Base-by-base conservation (phyloP, 139 green algal genomes). In the Closterium sp. region DNA sequence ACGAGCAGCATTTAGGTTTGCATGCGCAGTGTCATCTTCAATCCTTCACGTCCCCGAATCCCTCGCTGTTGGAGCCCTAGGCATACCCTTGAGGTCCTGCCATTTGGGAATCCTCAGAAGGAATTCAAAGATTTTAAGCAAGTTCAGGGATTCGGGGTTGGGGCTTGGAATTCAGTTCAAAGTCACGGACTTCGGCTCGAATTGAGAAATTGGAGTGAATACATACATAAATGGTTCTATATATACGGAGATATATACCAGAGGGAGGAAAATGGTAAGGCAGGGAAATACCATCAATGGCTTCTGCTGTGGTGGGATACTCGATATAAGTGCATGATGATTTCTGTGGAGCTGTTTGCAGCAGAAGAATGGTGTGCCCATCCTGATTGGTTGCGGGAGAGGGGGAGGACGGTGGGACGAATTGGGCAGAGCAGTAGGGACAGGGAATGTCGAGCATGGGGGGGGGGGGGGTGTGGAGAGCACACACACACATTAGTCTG, bases 291-390 rank as follows among this genome's bases (percentile, higher is more conserved):
- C 88, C 88, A 90, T 90, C 88, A 50, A 90, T 90, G n/a, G 88
- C 88, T 86, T 90, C 88, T 85, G 88, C 62, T 38, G 88, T 90
- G 62, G 88, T 27, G 88, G 62, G 38, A 28, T 90, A 90, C n/a
- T 90, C 88, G n/a, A 90, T 30, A 90, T 86, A 90, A 86, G 88
- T 90, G n/a, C 88, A 62, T 31, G 38, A 50, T 28, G 88, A 90
- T 29, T 62, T 50, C 62, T 86, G 62, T 28, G 88, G n/a, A 29
- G 88, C 70, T 62, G 88, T 62, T 86, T 90, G 88, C 30, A 90
- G 70, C 62, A 90, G 29, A 90, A 90, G 62, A 90, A 90, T 90
- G n/a, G 88, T 90, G 28, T 90, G 88, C 9, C 88, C 70, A 86
- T 90, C 34, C n/a, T 90, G 62, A 79, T 79, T 27, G 62, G 62